Evolutionary conservation across 441 rosid genomes (phyloP).

Genomic region (Viola pubescens): DNA sequence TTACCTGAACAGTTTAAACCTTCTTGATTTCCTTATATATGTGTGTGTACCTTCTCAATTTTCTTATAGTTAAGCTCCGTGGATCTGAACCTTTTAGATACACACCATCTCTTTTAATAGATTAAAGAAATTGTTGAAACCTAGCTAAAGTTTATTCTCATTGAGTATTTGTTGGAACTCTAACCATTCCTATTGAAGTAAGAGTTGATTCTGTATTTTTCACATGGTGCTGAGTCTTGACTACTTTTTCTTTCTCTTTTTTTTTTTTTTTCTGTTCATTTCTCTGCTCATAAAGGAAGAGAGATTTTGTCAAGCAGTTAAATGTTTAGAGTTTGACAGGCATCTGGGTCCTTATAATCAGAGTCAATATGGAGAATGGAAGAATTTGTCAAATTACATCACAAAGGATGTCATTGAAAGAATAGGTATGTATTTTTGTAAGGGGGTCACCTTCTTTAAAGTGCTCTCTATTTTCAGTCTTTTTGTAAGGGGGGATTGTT

Average conservation of each 20-base stretch:
- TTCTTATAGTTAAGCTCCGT: too few species aligned
- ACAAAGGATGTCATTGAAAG: constrained; percentile 45
- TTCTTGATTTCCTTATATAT: background rate
- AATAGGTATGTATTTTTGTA: constrained; percentile 36
- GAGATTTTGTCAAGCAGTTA: constrained; percentile 61
- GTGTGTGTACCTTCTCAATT: background rate
- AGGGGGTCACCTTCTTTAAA: constrained; percentile 3
- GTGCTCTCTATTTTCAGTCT: background rate
- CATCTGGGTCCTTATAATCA: constrained; percentile 72
- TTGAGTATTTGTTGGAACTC: too few species aligned
- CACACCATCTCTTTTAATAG: too few species aligned
- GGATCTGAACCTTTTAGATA: too few species aligned
- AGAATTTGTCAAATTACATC: constrained; percentile 53
- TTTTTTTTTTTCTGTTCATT: background rate
- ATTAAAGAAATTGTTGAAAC: too few species aligned
- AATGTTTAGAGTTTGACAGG: constrained; percentile 64
- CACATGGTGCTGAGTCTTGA: background rate
- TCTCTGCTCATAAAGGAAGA: constrained; percentile 41
- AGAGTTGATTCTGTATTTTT: background rate
- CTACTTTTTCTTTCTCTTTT: constrained; percentile 3
- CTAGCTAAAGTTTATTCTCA: too few species aligned
- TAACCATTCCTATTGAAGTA: background rate
- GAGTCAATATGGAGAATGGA: constrained; percentile 65
- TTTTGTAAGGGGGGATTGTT: background rate
- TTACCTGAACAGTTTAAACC: background rate